Conservation (phyloP, 495 filamentous ascomycete species). For the Glonium stellatum region DNA sequence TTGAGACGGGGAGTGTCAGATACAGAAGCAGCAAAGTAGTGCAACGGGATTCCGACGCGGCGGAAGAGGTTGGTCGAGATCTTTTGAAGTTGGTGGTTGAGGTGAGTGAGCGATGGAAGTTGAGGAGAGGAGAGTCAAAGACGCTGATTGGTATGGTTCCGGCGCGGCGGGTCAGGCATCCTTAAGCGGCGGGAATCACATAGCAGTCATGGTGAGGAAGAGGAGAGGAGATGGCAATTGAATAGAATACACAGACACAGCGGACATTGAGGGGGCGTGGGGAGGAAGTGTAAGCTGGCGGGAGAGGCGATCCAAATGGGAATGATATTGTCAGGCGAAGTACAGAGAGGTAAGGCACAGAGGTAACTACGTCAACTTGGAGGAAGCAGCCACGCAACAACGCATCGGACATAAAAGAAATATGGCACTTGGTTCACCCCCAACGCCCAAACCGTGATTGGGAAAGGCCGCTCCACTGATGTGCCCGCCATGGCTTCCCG, state of each 20-base stretch:
- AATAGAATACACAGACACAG: background rate
- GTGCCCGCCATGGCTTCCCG: conserved; percentile 12
- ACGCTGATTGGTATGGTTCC: conserved; percentile 5
- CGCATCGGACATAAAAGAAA: background rate
- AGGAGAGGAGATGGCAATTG: background rate
- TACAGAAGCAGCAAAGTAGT: no score
- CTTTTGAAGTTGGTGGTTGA: background rate
- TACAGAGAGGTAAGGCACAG: background rate
- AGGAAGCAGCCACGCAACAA: background rate
- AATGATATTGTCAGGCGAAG: no score
- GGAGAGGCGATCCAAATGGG: no score
- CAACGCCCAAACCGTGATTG: background rate
- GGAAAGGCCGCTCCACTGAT: background rate
- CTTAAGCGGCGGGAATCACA: background rate
- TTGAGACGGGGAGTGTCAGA: no score
- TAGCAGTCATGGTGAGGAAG: background rate
- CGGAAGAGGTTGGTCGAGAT: background rate
- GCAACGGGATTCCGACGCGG: no score
- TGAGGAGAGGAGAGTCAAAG: background rate
- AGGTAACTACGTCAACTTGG: background rate
- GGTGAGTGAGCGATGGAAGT: background rate
- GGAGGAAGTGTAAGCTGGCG: background rate
- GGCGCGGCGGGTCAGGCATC: background rate
- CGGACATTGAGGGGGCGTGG: background rate
- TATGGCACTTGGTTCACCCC: background rate